phyloP scores from a whole-genome alignment of 129 eudicot genomes.

The Daucus carota region DH1_v3.0 NC_030386.2:31931001-31931500 shows the following conservation, averaged over 20 bases:
- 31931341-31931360: background rate
- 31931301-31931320: background rate
- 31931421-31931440: background rate
- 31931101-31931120: conserved; percentile 80
- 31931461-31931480: background rate
- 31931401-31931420: background rate
- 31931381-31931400: background rate
- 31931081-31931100: conserved; percentile 75
- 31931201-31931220: background rate
- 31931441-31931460: background rate
- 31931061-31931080: conserved; percentile 87
- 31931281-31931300: background rate
- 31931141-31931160: background rate
- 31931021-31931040: conserved; percentile 62
- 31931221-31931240: background rate
- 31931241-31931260: background rate
- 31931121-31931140: conserved; percentile 20
- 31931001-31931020: conserved; percentile 72
- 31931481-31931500: background rate
- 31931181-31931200: background rate
- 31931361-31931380: background rate
- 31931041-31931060: conserved; percentile 65
- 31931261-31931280: background rate
- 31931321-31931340: background rate
- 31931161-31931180: background rate